Evolutionary conservation across 164 flowering plant species (phyloP), one percentile per base, ranked within the genome.

Genomic region (Stephania japonica): DNA sequence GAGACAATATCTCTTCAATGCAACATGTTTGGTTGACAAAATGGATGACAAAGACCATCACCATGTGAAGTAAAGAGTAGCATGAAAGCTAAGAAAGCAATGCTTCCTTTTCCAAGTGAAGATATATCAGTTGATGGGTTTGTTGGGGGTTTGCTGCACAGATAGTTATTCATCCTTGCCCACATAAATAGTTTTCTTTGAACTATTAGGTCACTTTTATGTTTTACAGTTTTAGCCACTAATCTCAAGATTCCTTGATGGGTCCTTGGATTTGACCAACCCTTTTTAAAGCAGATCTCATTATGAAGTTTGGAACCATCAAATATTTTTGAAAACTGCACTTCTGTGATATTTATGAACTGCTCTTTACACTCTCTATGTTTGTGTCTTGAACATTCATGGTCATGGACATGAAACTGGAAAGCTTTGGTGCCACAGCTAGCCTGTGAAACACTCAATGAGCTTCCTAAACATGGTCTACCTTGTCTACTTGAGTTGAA

Each of bases 261-360:
- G 42, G 49, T 71, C 70, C 63, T 38, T 38, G 10, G 69, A 77
- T 77, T 77, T 72, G 78, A 77, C 78, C 43, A 61, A 61, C 71
- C 69, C 74, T 78, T 59, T 32, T 38, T 38, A 24, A 65, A 59
- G 70, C 21, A 62, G 69, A 43, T 11, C 6, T 24, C 5, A 16
- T 61, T 16, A 59, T 59, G 24, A 7, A 21, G 8, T 7, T 56
- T 12, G 63, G 13, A 42, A 16, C 19, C 44, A 70, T n/a, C 25
- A 70, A 32, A 19, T 18, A 32, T 59, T 59, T 59, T 10, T n/a
- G 24, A 59, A 59, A 59, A n/a, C 64, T n/a, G 21, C 69, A 38
- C 14, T 27, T 42, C 3, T 41, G 27, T n/a, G 16, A 42, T 42
- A 68, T 19, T 19, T 42, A 42, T 21, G 50, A 42, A 18, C 49